phyloP scores from a whole-genome alignment of 352 stramenopile genomes.

The Phytophthora rubi region DNA sequence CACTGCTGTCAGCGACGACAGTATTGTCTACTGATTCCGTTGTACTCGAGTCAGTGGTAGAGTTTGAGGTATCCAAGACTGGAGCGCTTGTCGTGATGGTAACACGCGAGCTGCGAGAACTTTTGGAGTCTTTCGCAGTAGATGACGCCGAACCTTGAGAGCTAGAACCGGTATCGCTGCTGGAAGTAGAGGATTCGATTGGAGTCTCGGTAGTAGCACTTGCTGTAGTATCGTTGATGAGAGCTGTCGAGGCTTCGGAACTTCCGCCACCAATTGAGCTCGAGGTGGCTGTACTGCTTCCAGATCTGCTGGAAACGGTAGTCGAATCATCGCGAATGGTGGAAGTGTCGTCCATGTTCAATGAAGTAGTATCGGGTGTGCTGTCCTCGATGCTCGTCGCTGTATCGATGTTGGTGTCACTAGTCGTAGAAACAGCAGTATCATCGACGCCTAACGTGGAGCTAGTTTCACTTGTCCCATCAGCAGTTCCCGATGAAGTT shows the following conservation, averaged over 20 bases:
- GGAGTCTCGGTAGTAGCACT: background rate
- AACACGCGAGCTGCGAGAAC: background rate
- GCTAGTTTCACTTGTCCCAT: background rate
- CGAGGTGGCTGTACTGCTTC: background rate
- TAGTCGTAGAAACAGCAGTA: background rate
- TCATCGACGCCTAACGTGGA: background rate
- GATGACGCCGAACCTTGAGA: background rate
- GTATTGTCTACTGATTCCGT: background rate
- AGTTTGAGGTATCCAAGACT: background rate
- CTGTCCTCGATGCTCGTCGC: background rate
- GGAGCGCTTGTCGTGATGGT: conserved; percentile 4
- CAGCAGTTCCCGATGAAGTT: background rate
- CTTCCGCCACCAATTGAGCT: background rate
- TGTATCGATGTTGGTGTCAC: background rate
- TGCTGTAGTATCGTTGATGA: background rate
- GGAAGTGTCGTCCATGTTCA: background rate
- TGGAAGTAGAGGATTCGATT: background rate
- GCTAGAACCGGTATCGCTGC: background rate
- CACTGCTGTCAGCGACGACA: background rate
- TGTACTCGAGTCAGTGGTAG: background rate
- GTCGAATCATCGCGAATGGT: background rate
- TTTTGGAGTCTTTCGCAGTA: background rate
- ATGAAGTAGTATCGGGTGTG: background rate
- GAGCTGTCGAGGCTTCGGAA: background rate
- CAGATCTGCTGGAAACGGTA: background rate